Base-by-base conservation (phyloP, 2,329 filamentous ascomycete species). In the Hypoxylon rubiginosum region DNA sequence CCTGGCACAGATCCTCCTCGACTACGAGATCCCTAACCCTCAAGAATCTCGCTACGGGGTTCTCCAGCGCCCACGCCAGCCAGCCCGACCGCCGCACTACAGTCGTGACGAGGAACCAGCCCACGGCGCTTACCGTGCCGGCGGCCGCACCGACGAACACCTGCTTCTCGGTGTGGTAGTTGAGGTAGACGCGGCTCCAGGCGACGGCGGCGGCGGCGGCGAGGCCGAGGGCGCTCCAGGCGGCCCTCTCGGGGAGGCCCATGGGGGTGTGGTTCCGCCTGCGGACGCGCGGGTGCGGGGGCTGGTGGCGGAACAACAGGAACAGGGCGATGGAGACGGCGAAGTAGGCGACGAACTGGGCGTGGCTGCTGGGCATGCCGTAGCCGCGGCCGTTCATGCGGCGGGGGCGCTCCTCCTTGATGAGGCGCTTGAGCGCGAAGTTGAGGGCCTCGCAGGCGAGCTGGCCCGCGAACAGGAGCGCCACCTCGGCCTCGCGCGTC, bases 341-440 rank as follows among this genome's bases (percentile, higher is more conserved):
- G 86, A 97, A 98, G 83, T 93, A 99, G 60, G 91, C 87, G 66
- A 95, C 92, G 78, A 97, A 99, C 82, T 99, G 96, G 8, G 96
- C 92, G 81, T 99, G 96, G 39, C 94, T 97, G 7, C 83, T 86
- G 57, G 96, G 96, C 97, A 99, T 99, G 73, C 96, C 97, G 77
- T 99, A 99, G 69, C 96, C 96, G 79, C 97, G 97, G 60, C 93
- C 94, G 75, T 94, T 90, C 85, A 84, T 91, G 88, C 91, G 91
- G 68, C 85, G 87, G 28, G 96, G 96, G 53, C 96, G 88, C 79
- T 97, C 93, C 79, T 98, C 93, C 77, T 95, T 96, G 78, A 99
- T 95, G 68, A 93, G 84, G 26, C 96, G 88, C 84, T 99, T 99
- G 52, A 99, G 84, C 3, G 85, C 81, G 79, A 97, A 97, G 81